These are phyloP conservation scores for Arctium lappa DNA, from an alignment of 129 eudicot genomes.

Conservation along the genomic window DNA sequence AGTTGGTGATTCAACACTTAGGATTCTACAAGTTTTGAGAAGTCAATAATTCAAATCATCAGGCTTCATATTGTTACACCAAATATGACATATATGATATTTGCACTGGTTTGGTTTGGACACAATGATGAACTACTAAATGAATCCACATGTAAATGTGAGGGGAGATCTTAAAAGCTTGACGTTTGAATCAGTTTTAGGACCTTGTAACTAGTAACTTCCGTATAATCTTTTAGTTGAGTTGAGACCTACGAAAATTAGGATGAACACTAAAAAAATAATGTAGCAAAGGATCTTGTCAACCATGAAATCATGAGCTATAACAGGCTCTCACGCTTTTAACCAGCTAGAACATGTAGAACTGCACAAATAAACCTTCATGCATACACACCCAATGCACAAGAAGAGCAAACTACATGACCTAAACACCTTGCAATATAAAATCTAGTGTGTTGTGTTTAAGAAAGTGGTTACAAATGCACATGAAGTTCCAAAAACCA, in stretches of 20 bases:
- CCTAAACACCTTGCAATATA: neutral
- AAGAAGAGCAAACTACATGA: slow-evolving; percentile 6
- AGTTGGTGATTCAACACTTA: neutral
- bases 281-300: neutral
- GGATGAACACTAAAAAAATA: neutral
- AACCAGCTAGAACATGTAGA: neutral
- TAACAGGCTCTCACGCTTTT: neutral
- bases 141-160: too few relatives aligned
- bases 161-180: neutral
- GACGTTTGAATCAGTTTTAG: neutral
- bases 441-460: neutral
- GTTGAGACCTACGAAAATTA: neutral
- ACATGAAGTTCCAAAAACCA: neutral
- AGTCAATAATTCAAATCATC: neutral
- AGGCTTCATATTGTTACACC: neutral
- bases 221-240: neutral
- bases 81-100: neutral
- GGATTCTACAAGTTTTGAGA: neutral
- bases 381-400: neutral
- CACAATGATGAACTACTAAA: neutral
- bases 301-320: neutral
- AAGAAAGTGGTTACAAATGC: neutral
- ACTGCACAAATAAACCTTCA: neutral
- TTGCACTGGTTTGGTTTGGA: neutral
- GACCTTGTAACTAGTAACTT: neutral